Evolutionary conservation across 768 basidiomycete species (phyloP), one percentile per base, ranked within the genome.

Genomic region (Porpolomopsis calyptriformis): DNA sequence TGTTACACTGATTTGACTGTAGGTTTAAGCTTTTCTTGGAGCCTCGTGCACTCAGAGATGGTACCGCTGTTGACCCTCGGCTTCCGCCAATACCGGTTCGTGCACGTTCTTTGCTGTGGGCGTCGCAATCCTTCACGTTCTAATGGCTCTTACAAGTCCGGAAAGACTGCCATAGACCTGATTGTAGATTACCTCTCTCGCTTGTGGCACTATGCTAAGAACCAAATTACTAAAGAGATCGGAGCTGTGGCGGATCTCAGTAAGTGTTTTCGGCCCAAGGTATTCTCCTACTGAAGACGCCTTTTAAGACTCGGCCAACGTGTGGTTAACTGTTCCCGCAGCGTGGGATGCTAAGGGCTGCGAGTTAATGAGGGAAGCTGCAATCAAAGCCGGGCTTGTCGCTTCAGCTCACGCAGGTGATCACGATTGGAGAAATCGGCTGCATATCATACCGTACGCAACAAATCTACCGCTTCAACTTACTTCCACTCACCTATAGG

Each of bases 291-390:
- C 24, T 47, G 10, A 20, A 18, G 1, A 50, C 46, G 35, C 49
- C 20, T 39, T 46, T 10, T 42, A 54, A 90, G 89, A 86, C 59
- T 70, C 80, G 33, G 88, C 86, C 47, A 84, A 88, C 54, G 85
- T 91, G 4, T 83, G 84, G 72, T 64, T 92, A 46, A 90, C 85
- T 2, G 88, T 90, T 3, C 89, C 89, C 45, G 89, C 89, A 9
- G 89, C 88, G n/a, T 92, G 88, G 89, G 88, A 92, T 58, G 86
- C 82, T 1, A 80, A 72, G 51, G 88, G 86, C 0, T 88, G 84
- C 55, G 80, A 82, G 48, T 72, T 89, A 53, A 91, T 91, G 89
- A 74, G 88, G 18, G 81, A 80, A 41, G 85, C 86, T 36, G 87
- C 89, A 11, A 83, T 92, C 49, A 67, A 70, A 19, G 88, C 88